Evolutionary conservation across 352 stramenopile genomes (phyloP).

Genomic region (Elongisporangium senticosum): DNA sequence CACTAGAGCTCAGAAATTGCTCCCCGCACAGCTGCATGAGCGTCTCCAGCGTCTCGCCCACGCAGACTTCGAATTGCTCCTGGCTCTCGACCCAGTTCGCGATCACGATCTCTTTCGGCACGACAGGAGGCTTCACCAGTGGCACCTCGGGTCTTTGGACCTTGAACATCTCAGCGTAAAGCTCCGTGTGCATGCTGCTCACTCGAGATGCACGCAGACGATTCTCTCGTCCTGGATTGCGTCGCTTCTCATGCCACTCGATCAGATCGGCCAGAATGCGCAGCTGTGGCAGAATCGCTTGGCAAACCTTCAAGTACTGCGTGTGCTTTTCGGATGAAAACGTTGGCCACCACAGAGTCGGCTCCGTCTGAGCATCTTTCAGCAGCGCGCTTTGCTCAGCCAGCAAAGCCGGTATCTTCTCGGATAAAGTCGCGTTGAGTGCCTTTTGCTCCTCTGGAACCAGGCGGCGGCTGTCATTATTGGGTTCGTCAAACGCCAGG

Average conservation of each 20-base stretch:
- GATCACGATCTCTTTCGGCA: slow-evolving; percentile 19
- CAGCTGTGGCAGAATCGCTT: slow-evolving; percentile 45
- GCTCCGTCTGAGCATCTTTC: slow-evolving; percentile 42
- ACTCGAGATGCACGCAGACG: neutral
- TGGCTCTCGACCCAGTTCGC: slow-evolving; percentile 26
- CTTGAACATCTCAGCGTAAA: slow-evolving; percentile 17
- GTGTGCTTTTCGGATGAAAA: slow-evolving; percentile 56
- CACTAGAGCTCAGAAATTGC: slow-evolving; percentile 42
- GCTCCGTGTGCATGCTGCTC: slow-evolving; percentile 23
- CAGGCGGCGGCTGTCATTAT: slow-evolving; percentile 11
- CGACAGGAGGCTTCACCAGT: slow-evolving; percentile 9
- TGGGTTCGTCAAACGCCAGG: slow-evolving; percentile 20
- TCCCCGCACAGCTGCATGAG: slow-evolving; percentile 52
- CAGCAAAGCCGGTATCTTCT: slow-evolving; percentile 23
- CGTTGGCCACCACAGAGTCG: slow-evolving; percentile 43
- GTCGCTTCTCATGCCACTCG: slow-evolving; percentile 42
- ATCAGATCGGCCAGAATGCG: slow-evolving; percentile 60
- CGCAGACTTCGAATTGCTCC: slow-evolving; percentile 25
- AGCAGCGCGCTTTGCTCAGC: slow-evolving; percentile 45
- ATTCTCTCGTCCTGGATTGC: slow-evolving; percentile 9
- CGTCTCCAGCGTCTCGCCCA: slow-evolving; percentile 51
- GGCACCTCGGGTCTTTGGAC: slow-evolving; percentile 17
- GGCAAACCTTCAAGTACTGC: slow-evolving; percentile 33
- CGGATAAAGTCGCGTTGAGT: slow-evolving; percentile 17
- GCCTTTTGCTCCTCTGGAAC: slow-evolving; percentile 19